Conservation (phyloP, 1,139 yeast genomes). For the Sugiyamaella castrensis region DNA sequence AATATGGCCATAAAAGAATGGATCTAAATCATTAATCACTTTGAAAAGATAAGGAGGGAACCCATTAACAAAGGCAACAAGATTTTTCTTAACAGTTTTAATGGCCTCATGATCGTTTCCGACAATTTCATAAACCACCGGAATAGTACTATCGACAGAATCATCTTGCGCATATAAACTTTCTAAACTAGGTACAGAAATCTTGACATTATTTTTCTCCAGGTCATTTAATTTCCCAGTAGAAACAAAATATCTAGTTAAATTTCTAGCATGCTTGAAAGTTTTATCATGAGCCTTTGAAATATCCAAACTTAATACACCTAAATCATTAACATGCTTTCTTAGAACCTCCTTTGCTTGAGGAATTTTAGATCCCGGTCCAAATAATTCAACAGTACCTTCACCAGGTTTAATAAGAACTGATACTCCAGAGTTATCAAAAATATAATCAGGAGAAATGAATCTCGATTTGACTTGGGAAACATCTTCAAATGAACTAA, state of each 20-base stretch:
- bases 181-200: slow-evolving; percentile 53
- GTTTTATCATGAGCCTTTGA: slow-evolving; percentile 86
- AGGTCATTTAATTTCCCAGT: slow-evolving; percentile 44
- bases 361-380: slow-evolving; percentile 60
- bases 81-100: slow-evolving; percentile 57
- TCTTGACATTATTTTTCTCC: slow-evolving; percentile 46
- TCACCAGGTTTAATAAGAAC: slow-evolving; percentile 50
- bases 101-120: slow-evolving; percentile 46
- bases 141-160: slow-evolving; percentile 33
- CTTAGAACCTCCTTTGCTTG: slow-evolving; percentile 58
- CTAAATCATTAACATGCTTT: slow-evolving; percentile 51
- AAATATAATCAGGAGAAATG: slow-evolving; percentile 43
- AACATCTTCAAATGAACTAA: slow-evolving; percentile 44
- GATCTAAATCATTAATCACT: slow-evolving; percentile 63
- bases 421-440: slow-evolving; percentile 57
- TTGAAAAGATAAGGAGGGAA: slow-evolving; percentile 65
- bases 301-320: slow-evolving; percentile 72
- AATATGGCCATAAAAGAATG: slow-evolving; percentile 57
- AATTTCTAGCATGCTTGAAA: slow-evolving; percentile 66
- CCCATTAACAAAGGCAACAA: slow-evolving; percentile 70
- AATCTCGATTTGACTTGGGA: slow-evolving; percentile 54
- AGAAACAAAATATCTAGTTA: slow-evolving; percentile 62
- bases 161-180: slow-evolving; percentile 30
- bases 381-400: slow-evolving; percentile 56
- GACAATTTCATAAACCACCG: slow-evolving; percentile 45